A percentile compares a stretch with the other conserved stretches of the same genome.
Evolutionary conservation across 331 rosid species (phyloP).

Genomic region (Ulmus americana): DNA sequence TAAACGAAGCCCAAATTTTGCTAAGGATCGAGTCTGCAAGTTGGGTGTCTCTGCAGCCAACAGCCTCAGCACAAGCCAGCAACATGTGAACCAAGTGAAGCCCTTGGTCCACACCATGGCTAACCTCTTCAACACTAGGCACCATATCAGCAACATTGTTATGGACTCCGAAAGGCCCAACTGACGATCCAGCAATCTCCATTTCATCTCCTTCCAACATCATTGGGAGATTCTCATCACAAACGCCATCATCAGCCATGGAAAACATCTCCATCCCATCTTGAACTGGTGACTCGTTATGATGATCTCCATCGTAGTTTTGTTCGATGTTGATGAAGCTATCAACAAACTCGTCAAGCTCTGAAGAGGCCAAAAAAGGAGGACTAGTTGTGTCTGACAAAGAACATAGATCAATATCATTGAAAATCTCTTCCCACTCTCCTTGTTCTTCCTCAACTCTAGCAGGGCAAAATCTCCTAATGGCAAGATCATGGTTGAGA

Average conservation of each 20-base stretch:
- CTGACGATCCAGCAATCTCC: constrained; percentile 16
- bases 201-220: constrained; percentile 33
- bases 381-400: constrained; percentile 25
- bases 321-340: constrained; percentile 74
- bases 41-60: constrained; percentile 57
- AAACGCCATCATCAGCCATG: constrained; percentile 23
- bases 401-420: constrained; percentile 34
- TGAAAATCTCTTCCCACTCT: constrained; percentile 30
- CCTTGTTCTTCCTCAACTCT: constrained; percentile 57
- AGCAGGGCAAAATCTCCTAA: constrained; percentile 65
- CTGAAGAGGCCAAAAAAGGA: constrained; percentile 51
- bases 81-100: constrained; percentile 67
- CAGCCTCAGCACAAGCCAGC: constrained; percentile 76
- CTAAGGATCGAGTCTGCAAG: constrained; percentile 47
- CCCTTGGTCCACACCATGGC: constrained; percentile 50
- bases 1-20: constrained; percentile 46
- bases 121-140: constrained; percentile 32
- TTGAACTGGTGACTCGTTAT: constrained; percentile 27
- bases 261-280: constrained; percentile 27
- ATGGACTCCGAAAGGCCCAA: constrained; percentile 17
- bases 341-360: constrained; percentile 63
- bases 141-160: constrained; percentile 10
- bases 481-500: constrained; percentile 48
- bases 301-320: constrained; percentile 21
- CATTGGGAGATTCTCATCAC: constrained; percentile 28